phyloP scores from a whole-genome alignment of 108 stramenopile genomes.

The Cyclotella cryptica region DNA sequence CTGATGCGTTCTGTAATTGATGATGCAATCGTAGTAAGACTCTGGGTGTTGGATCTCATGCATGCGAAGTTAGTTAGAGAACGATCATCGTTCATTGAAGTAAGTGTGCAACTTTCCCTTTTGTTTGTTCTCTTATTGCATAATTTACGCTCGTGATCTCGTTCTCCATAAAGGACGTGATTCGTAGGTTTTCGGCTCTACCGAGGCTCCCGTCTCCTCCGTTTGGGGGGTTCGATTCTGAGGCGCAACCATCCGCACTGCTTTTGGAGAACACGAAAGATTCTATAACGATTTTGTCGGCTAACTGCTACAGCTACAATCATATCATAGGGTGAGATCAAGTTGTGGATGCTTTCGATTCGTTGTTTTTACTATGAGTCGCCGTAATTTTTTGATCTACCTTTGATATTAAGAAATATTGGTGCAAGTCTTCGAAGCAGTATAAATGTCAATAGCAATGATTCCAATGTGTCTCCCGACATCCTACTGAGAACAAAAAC shows the following conservation, averaged over 20 bases:
- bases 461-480: background rate
- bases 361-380: background rate
- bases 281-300: slow-evolving; percentile 43
- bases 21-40: slow-evolving; percentile 58
- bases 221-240: slow-evolving; percentile 27
- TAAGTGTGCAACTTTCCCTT: slow-evolving; percentile 8
- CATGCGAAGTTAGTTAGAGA: slow-evolving; percentile 61
- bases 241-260: slow-evolving; percentile 22
- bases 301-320: slow-evolving; percentile 45
- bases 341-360: background rate
- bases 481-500: slow-evolving; percentile 31
- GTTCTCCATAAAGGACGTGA: slow-evolving; percentile 23
- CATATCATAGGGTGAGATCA: slow-evolving; percentile 40
- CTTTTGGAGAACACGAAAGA: slow-evolving; percentile 48
- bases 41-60: slow-evolving; percentile 68
- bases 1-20: slow-evolving; percentile 63
- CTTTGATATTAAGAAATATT: slow-evolving; percentile 1
- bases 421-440: slow-evolving; percentile 18
- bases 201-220: slow-evolving; percentile 46
- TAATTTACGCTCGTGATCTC: slow-evolving; percentile 1
- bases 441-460: slow-evolving; percentile 1
- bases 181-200: slow-evolving; percentile 34
- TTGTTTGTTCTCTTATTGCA: background rate
- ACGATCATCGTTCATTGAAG: slow-evolving; percentile 61
- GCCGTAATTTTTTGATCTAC: background rate